phyloP scores from a whole-genome alignment of 2,329 filamentous ascomycete genomes.

The Hypoxylon sp. region DNA sequence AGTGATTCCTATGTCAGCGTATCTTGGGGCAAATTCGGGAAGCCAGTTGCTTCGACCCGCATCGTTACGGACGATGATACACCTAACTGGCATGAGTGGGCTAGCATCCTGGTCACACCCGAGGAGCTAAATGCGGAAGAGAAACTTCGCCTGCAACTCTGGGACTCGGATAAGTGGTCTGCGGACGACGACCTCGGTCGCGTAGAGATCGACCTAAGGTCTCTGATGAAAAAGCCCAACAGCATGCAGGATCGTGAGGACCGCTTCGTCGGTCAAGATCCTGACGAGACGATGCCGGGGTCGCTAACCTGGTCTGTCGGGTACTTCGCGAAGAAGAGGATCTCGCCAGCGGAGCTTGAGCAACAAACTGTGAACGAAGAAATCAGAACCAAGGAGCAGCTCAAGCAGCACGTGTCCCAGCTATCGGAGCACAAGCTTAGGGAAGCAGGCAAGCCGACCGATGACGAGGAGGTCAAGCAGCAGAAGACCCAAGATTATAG shows the following conservation, averaged over 20 bases:
- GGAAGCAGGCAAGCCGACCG: conserved; percentile 65
- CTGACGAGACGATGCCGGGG: conserved; percentile 73
- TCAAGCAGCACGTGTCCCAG: conserved; percentile 64
- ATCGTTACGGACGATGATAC: conserved; percentile 71
- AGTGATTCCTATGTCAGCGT: conserved; percentile 77
- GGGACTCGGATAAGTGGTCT: conserved; percentile 77
- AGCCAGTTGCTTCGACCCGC: conserved; percentile 70
- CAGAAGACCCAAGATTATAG: conserved; percentile 73
- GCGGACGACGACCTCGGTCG: conserved; percentile 79
- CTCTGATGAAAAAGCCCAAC: conserved; percentile 67
- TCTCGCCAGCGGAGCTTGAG: conserved; percentile 67
- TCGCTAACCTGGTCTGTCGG: conserved; percentile 74
- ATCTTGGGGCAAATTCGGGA: conserved; percentile 80
- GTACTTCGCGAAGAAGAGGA: conserved; percentile 72
- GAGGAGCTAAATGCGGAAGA: conserved; percentile 78
- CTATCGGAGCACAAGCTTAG: conserved; percentile 68
- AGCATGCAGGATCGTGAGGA: conserved; percentile 70
- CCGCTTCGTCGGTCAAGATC: conserved; percentile 69
- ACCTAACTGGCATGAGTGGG: conserved; percentile 75
- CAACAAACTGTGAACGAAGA: conserved; percentile 66
- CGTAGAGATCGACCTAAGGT: conserved; percentile 72
- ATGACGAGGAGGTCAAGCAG: conserved; percentile 70
- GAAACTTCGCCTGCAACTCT: conserved; percentile 72
- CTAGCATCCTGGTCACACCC: conserved; percentile 72
- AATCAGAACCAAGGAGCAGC: conserved; percentile 63